Conservation (phyloP, 2,329 filamentous ascomycete genomes). For the Curvularia sp. region DNA sequence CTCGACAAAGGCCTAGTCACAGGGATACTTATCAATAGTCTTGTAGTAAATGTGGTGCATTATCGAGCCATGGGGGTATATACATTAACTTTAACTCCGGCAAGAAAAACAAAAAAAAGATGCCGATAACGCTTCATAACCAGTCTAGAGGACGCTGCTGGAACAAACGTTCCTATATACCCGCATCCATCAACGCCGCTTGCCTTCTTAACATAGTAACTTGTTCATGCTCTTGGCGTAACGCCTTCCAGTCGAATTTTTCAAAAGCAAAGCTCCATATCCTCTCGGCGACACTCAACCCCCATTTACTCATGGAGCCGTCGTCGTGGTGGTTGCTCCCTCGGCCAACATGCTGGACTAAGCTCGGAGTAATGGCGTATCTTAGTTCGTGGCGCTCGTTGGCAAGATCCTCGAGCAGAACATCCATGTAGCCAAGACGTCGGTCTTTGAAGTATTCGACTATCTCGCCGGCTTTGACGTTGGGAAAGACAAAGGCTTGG, state of each 20-base stretch:
- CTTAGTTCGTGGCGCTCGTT: constrained; percentile 49
- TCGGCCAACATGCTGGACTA: constrained; percentile 56
- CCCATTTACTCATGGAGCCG: constrained; percentile 37
- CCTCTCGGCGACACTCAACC: constrained; percentile 44
- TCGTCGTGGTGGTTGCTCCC: constrained; percentile 50
- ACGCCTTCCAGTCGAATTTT: constrained; percentile 32
- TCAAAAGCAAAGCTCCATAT: constrained; percentile 54
- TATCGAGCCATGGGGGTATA: constrained; percentile 4
- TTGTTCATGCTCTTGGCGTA: constrained; percentile 42
- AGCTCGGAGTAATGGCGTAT: constrained; percentile 54
- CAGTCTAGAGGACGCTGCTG: background rate
- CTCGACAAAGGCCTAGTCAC: too few species aligned
- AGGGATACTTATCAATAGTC: too few species aligned
- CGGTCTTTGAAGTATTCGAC: constrained; percentile 45
- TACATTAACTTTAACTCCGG: constrained; percentile 1
- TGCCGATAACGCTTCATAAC: background rate
- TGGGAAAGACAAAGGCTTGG: constrained; percentile 56
- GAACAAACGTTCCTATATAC: background rate
- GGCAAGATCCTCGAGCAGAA: constrained; percentile 54
- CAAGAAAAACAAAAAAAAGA: background rate
- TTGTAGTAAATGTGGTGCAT: background rate
- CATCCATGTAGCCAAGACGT: constrained; percentile 50
- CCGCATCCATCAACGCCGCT: background rate
- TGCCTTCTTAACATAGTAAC: constrained; percentile 17
- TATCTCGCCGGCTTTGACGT: constrained; percentile 35